Conservation (phyloP, 1,139 yeast genomes). For the Candida buenavistaensis region DNA sequence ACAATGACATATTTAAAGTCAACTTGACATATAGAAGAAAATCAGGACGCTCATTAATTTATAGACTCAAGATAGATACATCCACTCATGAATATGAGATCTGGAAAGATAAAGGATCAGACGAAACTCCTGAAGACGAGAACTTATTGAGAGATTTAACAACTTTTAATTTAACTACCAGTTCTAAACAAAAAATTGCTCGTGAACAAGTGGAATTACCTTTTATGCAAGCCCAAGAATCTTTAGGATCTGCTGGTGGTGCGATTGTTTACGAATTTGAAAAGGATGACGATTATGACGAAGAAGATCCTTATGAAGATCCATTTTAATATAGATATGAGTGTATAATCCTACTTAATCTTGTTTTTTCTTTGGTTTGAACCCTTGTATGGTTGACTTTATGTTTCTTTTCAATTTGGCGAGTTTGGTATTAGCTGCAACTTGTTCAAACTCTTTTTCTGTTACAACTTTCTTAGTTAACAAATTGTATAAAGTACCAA, state of each 20-base stretch:
- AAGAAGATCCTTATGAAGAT: conserved; percentile 96
- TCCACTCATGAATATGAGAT: conserved; percentile 50
- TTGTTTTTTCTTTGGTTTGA: too few relatives aligned
- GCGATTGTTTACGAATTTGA: conserved; percentile 94
- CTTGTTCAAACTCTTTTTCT: conserved; percentile 67
- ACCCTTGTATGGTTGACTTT: conserved; percentile 6
- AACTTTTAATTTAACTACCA: conserved; percentile 81
- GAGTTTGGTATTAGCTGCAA: conserved; percentile 25
- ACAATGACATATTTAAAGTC: conserved; percentile 47
- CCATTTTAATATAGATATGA: conserved; percentile 59
- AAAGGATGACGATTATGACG: conserved; percentile 86
- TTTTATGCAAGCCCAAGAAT: conserved; percentile 79
- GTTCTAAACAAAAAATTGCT: conserved; percentile 71
- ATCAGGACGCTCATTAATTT: conserved; percentile 75
- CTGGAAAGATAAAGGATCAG: conserved; percentile 24
- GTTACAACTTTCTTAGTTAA: conserved; percentile 74
- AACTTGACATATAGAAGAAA: conserved; percentile 69
- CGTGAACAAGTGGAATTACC: conserved; percentile 88
- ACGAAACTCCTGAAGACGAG: conserved; percentile 33
- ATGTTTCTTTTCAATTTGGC: conserved; percentile 20
- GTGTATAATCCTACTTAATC: too few relatives aligned
- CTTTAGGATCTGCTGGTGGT: conserved; percentile 70
- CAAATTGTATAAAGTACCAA: conserved; percentile 83
- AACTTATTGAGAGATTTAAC: conserved; percentile 68
- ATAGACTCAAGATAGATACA: conserved; percentile 55